Conservation (phyloP, 2,329 filamentous ascomycete genomes). For the Metarhizium robertsii region DNA sequence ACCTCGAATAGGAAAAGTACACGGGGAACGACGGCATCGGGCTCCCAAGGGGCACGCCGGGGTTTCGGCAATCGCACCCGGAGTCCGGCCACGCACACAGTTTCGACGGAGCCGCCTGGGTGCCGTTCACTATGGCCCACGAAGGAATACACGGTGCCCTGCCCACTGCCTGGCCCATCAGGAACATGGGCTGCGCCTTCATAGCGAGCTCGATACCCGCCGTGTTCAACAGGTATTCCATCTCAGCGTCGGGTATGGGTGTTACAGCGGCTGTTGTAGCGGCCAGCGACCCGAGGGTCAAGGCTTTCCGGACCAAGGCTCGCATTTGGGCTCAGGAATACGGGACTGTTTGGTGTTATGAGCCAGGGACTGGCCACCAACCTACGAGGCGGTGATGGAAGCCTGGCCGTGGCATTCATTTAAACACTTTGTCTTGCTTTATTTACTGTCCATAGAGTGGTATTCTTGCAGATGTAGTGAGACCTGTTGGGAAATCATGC, state of each 20-base stretch:
- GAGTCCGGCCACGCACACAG: slow-evolving; percentile 30
- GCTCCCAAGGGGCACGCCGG: slow-evolving; percentile 24
- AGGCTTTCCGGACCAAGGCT: neutral
- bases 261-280: slow-evolving; percentile 13
- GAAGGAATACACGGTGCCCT: slow-evolving; percentile 38
- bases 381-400: neutral
- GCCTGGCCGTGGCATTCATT: neutral
- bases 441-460: neutral
- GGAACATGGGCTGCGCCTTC: slow-evolving; percentile 22
- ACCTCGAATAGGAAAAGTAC: slow-evolving; percentile 28
- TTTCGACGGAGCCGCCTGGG: slow-evolving; percentile 28
- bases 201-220: slow-evolving; percentile 18
- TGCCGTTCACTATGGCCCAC: slow-evolving; percentile 33
- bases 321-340: neutral
- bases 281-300: slow-evolving; percentile 3
- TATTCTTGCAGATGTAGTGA: neutral
- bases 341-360: neutral
- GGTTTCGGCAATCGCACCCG: slow-evolving; percentile 30
- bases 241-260: slow-evolving; percentile 17
- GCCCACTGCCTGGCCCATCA: slow-evolving; percentile 22
- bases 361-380: neutral
- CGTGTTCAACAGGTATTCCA: slow-evolving; percentile 16
- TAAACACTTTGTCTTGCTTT: neutral
- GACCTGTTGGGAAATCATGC: neutral
- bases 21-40: slow-evolving; percentile 28